phyloP scores from a whole-genome alignment of 352 stramenopile species.

The Phytophthora brassicae region DNA sequence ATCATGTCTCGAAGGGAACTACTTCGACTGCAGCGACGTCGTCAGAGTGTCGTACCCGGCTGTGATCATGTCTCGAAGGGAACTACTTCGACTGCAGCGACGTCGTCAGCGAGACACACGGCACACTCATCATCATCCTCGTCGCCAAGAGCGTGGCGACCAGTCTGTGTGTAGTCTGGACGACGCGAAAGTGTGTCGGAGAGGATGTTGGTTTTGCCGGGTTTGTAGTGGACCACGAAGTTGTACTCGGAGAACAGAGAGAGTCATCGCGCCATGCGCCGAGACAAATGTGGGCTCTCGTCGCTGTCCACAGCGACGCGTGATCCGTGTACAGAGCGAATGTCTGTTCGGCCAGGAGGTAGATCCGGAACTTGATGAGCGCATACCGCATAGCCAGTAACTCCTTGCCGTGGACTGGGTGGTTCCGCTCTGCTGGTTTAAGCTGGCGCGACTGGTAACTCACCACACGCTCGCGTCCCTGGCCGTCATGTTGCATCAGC shows the following conservation, averaged over 20 bases:
- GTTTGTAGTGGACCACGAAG: background rate
- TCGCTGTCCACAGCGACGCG: constrained; percentile 3
- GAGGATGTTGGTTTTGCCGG: background rate
- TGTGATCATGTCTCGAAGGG: background rate
- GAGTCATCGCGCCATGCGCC: background rate
- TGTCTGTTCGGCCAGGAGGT: constrained; percentile 17
- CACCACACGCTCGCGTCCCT: constrained; percentile 15
- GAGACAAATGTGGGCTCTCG: background rate
- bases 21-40: background rate
- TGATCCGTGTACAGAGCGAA: constrained; percentile 31
- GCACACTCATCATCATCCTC: background rate
- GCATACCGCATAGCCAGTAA: constrained; percentile 29
- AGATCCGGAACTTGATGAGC: constrained; percentile 30
- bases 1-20: background rate
- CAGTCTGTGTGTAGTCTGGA: background rate
- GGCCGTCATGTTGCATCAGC: background rate
- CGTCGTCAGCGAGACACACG: background rate
- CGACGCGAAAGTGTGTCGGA: background rate
- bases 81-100: background rate
- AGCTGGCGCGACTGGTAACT: constrained; percentile 28
- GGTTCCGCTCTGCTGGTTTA: constrained; percentile 23
- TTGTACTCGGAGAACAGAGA: too few relatives aligned
- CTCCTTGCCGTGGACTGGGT: constrained; percentile 23
- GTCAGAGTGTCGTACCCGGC: background rate
- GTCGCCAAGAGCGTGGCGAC: background rate